Conservation (phyloP, 208 protist species). For the Blastocrithidia nonstop region DNA sequence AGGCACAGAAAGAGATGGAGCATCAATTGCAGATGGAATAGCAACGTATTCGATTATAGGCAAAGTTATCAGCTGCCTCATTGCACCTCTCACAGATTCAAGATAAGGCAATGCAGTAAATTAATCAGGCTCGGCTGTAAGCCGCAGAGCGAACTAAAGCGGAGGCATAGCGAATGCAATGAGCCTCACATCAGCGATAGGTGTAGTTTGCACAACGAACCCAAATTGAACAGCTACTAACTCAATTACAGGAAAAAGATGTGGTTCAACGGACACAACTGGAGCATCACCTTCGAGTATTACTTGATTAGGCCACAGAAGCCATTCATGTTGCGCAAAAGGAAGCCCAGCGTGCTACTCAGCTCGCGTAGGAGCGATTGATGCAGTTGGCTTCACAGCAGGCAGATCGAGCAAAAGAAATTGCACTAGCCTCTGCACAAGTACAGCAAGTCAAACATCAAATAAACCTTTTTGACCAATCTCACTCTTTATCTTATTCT, state of each 20-base stretch:
- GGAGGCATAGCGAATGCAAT: conserved; percentile 16
- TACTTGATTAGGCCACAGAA: conserved; percentile 21
- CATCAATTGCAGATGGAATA: conserved; percentile 31
- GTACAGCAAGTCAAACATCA: conserved; percentile 23
- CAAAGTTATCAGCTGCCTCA: conserved; percentile 35
- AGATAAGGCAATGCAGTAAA: conserved; percentile 15
- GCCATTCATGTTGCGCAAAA: conserved; percentile 19
- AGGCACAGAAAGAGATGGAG: conserved; percentile 21
- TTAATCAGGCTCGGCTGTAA: conserved; percentile 23
- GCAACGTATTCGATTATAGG: conserved; percentile 22
- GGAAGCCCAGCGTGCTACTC: conserved; percentile 16
- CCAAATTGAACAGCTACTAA: conserved; percentile 13
- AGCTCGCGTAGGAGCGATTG: conserved; percentile 19
- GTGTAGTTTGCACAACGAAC: conserved; percentile 11
- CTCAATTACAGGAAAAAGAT: conserved; percentile 13
- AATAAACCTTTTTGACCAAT: too few relatives aligned
- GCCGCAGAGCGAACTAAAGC: conserved; percentile 17
- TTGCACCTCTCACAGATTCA: conserved; percentile 30
- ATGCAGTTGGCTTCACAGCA: conserved; percentile 24
- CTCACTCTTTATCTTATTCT: too few relatives aligned
- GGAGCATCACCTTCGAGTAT: too few relatives aligned
- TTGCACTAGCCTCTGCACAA: conserved; percentile 11
- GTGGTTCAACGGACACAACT: conserved; percentile 14
- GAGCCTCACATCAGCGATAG: conserved; percentile 16
- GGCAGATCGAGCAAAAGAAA: conserved; percentile 13